These are phyloP conservation scores for Eleusine indica DNA, from an alignment of 176 grass and related monocot genomes.

Conservation along the genomic window DNA sequence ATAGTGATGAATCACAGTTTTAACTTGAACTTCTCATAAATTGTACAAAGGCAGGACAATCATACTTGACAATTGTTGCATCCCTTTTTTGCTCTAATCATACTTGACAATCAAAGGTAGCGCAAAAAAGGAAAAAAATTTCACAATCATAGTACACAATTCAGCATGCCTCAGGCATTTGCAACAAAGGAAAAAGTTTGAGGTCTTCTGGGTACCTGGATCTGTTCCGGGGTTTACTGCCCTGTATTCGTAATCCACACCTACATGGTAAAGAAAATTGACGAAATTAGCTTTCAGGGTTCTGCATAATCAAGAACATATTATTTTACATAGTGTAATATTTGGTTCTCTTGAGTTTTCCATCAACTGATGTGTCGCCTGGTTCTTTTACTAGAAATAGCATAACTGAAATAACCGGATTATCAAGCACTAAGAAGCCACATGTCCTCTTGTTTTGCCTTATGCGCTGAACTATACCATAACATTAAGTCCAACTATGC, in stretches of 20 bases:
- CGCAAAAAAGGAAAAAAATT: background rate
- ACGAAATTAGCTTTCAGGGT: background rate
- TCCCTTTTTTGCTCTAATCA: background rate
- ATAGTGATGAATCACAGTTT: background rate
- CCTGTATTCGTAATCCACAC: conserved; percentile 87
- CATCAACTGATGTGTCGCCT: too few relatives aligned
- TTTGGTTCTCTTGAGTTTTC: too few relatives aligned
- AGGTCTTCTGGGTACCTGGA: conserved; percentile 48
- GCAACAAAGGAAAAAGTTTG: too few relatives aligned
- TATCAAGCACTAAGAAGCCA: too few relatives aligned
- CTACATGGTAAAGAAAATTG: conserved; percentile 38
- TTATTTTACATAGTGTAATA: too few relatives aligned
- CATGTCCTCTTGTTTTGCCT: too few relatives aligned
- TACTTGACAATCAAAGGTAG: background rate
- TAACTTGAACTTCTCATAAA: background rate
- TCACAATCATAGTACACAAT: background rate
- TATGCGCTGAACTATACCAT: too few relatives aligned
- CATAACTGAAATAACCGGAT: too few relatives aligned
- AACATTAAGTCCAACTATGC: too few relatives aligned
- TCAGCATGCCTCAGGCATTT: too few relatives aligned
- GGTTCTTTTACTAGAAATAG: too few relatives aligned
- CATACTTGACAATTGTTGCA: background rate
- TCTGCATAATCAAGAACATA: too few relatives aligned
- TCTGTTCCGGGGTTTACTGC: conserved; percentile 67
- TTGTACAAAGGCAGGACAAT: background rate